phyloP scores from a whole-genome alignment of 805 yeast species.

The Wickerhamomyces subpelliculosus region DNA sequence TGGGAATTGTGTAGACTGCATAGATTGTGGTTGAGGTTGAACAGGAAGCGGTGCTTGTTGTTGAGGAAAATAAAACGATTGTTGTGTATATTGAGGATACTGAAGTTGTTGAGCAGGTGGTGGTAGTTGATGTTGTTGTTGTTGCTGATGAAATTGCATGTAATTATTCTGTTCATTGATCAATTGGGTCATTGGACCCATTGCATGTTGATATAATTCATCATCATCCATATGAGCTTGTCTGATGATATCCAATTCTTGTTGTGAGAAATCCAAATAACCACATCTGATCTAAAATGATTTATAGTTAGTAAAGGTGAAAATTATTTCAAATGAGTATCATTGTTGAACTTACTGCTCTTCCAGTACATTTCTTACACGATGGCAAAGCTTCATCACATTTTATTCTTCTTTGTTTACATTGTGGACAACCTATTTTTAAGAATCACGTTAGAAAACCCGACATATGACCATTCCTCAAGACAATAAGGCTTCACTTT shows the following conservation, averaged over 20 bases:
- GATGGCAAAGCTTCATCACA: conserved; percentile 56
- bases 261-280: conserved; percentile 11
- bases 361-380: conserved; percentile 40
- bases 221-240: conserved; percentile 8
- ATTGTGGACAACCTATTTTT: conserved; percentile 52
- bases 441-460: not conserved
- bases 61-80: not conserved
- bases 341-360: conserved; percentile 10
- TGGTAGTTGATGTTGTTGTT: not conserved
- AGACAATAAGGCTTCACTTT: not conserved
- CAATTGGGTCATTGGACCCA: not conserved
- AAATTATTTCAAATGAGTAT: not conserved
- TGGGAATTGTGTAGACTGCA: too few species aligned
- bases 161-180: not conserved
- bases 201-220: not conserved
- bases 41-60: too few species aligned
- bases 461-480: too few species aligned
- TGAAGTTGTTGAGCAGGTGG: not conserved
- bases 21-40: too few species aligned
- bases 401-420: conserved; percentile 52
- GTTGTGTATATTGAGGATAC: not conserved
- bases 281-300: conserved; percentile 11
- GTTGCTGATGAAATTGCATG: not conserved
- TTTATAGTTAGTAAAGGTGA: not conserved
- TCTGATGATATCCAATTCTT: conserved; percentile 8